Evolutionary conservation across 1,284 basidiomycete genomes (phyloP), one percentile per base, ranked within the genome.

Genomic region (Rhodotorula sp.): DNA sequence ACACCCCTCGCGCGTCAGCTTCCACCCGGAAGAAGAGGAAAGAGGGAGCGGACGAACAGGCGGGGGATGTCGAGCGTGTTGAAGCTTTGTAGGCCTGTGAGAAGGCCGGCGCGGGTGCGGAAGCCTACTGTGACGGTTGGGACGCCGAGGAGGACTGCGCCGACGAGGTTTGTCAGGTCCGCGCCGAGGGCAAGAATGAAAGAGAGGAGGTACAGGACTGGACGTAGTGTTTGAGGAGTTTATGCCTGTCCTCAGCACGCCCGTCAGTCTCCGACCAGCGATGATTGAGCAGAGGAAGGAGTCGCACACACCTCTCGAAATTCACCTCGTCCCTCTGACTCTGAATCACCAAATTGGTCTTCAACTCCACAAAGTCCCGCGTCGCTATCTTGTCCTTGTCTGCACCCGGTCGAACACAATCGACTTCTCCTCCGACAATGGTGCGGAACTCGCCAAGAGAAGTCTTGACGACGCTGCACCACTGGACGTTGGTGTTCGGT

Each of bases 401-500:
- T 10, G 67, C 64, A 11, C 60, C 52, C 11, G 52, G 65, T 48
- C 60, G 46, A 30, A 70, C 50, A 77, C 94, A 97, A 79, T 99
- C 94, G 2, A 97, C 94, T 80, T 98, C 94, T 20, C 95, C 95
- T 0, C 94, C 94, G 46, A 97, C 87, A 63, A 95, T 83, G 58
- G 96, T 82, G n/a, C 92, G 85, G 48, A 85, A 86, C 62, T 87
- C 84, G 1, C 89, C 92, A 8, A 97, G 85, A 69, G 91, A 92
- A 4, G 92, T 93, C 78, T 92, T 90, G 56, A 95, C 90, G 34
- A 99, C 87, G 71, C 87, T 89, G 78, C 94, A 97, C 94, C 94
- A 98, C 79, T 97, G 94, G 0, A 92, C 87, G 77, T 97, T 97
- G 8, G 92, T 96, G 78, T 98, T 87, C 15, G 97, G 91, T 71